Conservation (phyloP, 2,329 filamentous ascomycete species). For the Orbilia oligospora region DNA sequence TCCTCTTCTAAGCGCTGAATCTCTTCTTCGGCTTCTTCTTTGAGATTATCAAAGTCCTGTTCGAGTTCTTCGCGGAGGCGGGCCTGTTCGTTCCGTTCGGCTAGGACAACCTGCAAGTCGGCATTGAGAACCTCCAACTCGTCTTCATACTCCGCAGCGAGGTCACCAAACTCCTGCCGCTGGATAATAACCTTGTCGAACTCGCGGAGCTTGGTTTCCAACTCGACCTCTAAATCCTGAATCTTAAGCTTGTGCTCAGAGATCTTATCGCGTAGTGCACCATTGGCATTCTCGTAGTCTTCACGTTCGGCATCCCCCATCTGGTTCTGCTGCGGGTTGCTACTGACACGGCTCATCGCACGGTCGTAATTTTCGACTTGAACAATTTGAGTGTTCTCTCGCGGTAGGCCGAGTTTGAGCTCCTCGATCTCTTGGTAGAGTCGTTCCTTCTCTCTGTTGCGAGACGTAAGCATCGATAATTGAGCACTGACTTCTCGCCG, state of each 20-base stretch:
- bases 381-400: conserved; percentile 81
- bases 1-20: conserved; percentile 78
- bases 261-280: conserved; percentile 85
- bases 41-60: conserved; percentile 74
- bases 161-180: conserved; percentile 72
- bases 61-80: conserved; percentile 74
- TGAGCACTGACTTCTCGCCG: conserved; percentile 94
- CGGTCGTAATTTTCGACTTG: conserved; percentile 78
- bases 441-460: conserved; percentile 93
- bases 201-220: conserved; percentile 84
- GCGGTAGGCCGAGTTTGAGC: conserved; percentile 84
- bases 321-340: conserved; percentile 71
- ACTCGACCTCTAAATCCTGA: conserved; percentile 85
- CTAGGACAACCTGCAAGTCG: conserved; percentile 77
- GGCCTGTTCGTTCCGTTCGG: conserved; percentile 88
- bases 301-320: conserved; percentile 83
- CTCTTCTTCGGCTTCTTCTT: conserved; percentile 76
- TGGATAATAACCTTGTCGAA: conserved; percentile 73
- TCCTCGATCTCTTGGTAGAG: conserved; percentile 98
- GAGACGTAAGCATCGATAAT: conserved; percentile 95
- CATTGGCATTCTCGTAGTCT: conserved; percentile 85
- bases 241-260: conserved; percentile 89
- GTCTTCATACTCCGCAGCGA: conserved; percentile 77
- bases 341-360: conserved; percentile 81
- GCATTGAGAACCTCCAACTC: conserved; percentile 84